Evolutionary conservation across 176 grass and related monocot species (phyloP).

Genomic region (Thinopyrum elongatum): DNA sequence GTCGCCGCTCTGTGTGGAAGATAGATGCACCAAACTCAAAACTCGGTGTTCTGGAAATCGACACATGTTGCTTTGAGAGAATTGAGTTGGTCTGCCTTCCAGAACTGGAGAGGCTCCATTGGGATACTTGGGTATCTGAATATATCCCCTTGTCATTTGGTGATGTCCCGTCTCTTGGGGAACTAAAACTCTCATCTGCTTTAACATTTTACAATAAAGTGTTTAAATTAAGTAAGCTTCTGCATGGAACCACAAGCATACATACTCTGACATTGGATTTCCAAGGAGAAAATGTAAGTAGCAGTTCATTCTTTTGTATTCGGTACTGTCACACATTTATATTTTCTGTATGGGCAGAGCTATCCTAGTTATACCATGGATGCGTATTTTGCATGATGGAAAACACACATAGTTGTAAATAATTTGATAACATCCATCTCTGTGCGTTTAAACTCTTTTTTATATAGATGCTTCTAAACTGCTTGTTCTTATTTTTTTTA

Average conservation of each 20-base stretch:
- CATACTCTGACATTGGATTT: slow-evolving; percentile 21
- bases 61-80: background rate
- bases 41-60: background rate
- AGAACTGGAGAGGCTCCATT: background rate
- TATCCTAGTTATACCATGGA: background rate
- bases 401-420: background rate
- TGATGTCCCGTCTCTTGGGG: background rate
- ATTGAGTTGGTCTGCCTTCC: slow-evolving; percentile 1
- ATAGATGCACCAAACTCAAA: slow-evolving; percentile 6
- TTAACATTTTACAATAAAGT: background rate
- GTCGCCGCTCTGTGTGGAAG: background rate
- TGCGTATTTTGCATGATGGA: background rate
- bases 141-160: background rate
- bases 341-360: background rate
- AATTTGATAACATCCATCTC: background rate
- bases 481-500: background rate
- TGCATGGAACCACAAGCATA: background rate
- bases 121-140: background rate
- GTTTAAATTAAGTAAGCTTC: background rate
- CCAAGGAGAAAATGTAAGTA: slow-evolving; percentile 22
- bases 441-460: background rate
- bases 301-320: background rate
- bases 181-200: background rate
- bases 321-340: background rate
- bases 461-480: background rate